Conservation (phyloP, 2,329 filamentous ascomycete genomes). For the Nemania bipapillata region DNA sequence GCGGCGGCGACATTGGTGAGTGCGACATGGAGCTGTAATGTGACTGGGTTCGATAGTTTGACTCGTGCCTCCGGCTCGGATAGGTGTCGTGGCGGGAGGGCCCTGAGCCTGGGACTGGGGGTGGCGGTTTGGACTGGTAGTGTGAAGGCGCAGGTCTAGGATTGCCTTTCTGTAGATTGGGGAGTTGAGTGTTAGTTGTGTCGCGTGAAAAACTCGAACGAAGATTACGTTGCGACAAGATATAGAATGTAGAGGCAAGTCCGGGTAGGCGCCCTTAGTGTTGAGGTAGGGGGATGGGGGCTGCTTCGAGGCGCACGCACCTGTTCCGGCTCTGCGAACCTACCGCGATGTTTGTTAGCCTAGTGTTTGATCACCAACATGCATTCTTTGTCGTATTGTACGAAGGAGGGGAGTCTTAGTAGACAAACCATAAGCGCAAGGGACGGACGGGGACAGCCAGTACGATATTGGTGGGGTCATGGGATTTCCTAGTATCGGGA, state of each 20-base stretch:
- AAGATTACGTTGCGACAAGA: not conserved
- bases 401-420: not conserved
- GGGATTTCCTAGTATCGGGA: conserved; percentile 33
- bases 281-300: not conserved
- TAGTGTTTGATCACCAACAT: conserved; percentile 31
- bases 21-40: conserved; percentile 36
- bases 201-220: conserved; percentile 11
- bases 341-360: conserved; percentile 43
- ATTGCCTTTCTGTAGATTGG: conserved; percentile 33
- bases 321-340: conserved; percentile 64
- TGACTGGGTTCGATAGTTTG: conserved; percentile 30
- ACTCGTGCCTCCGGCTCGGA: conserved; percentile 38
- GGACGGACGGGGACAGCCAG: conserved; percentile 6
- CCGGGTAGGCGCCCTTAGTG: not conserved
- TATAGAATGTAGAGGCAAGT: not conserved
- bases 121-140: conserved; percentile 63
- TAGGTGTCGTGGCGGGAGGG: conserved; percentile 51
- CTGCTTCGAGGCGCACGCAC: conserved; percentile 46
- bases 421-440: conserved; percentile 13
- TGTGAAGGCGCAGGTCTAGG: conserved; percentile 51
- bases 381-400: conserved; percentile 7
- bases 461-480: conserved; percentile 47
- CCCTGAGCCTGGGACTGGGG: conserved; percentile 56
- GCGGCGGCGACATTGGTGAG: conserved; percentile 63
- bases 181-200: conserved; percentile 29